Base-by-base conservation (phyloP, 805 yeast genomes). In the Scheffersomyces ergatensis region DNA sequence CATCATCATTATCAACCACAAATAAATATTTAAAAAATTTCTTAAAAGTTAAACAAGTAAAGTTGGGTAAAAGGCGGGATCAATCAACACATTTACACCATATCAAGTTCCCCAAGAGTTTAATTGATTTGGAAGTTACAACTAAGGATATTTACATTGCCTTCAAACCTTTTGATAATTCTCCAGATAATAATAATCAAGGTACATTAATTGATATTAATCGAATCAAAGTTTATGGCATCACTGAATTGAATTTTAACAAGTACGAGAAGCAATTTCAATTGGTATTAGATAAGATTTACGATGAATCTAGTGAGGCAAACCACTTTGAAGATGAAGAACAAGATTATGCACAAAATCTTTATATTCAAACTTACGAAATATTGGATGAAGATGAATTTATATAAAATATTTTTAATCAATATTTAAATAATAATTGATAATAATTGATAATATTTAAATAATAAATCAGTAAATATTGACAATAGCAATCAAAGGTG, bases 101-200 rank as follows among this genome's bases (percentile, higher is more conserved):
- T 40, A 43, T 70, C 11, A 55, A 55, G 41, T 36, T 70, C 6
- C 73, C 74, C 2, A 50, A 51, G 6, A 59, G 63, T 36, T 40
- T 68, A 25, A 49, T 68, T 9, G 67, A 66, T 44, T 45, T 63
- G 44, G 52, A 55, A 34, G 48, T 69, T 21, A 57, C 65, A 8
- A 47, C 51, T 5, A 51, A 54, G 26, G 75, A 69, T 43, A 38
- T 70, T 11, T 68, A 60, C 48, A 20, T 68, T 17, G 62, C 62
- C 36, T 43, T 65, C 33, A 45, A 26, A 17, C 29, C 50, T 2
- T 37, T 36, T 13, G 24, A 38, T 12, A 42, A 49, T 7, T 40
- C 37, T 2, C 24, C 24, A 7, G 24, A 21, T 6, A 21, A 21
- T 21, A 21, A 9, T 7, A n/a, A n/a, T n/a, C n/a, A n/a, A n/a